A percentile compares a stretch with the other conserved stretches of the same genome.
Conservation (phyloP, 2,329 filamentous ascomycete genomes). For the Aspergillus terreus region DNA sequence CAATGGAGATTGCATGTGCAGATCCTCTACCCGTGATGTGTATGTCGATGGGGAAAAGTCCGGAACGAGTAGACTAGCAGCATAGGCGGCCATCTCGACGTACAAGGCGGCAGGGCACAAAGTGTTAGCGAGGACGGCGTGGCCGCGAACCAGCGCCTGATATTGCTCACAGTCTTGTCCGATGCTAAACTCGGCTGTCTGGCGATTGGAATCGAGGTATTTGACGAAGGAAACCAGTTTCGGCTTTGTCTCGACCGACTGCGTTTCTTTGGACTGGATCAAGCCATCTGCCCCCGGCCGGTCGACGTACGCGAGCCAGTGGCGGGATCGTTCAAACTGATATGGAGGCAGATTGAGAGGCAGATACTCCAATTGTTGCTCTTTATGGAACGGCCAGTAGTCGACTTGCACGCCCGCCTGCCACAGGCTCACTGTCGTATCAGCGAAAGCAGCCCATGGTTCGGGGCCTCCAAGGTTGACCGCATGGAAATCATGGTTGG, state of each 20-base stretch:
- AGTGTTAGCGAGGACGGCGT: background rate
- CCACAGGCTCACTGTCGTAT: constrained; percentile 24
- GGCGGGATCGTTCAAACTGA: background rate
- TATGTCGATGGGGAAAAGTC: no score
- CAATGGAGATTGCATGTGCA: no score
- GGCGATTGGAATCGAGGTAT: background rate
- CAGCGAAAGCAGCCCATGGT: constrained; percentile 16
- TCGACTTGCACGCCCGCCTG: background rate
- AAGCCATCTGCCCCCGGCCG: background rate
- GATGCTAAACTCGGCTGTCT: background rate
- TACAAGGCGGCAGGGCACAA: background rate
- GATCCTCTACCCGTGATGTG: no score
- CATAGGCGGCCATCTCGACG: background rate
- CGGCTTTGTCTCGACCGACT: background rate
- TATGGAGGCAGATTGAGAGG: background rate
- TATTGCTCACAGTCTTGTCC: background rate
- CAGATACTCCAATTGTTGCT: constrained; percentile 19
- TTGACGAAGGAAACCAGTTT: background rate
- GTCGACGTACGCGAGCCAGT: constrained; percentile 13
- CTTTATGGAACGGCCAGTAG: constrained; percentile 12
- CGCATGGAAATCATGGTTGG: background rate
- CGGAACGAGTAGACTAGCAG: background rate
- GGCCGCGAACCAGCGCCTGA: background rate
- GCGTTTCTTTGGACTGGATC: no score
- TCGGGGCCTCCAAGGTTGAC: background rate